Conservation (phyloP, 2,329 filamentous ascomycete genomes). For the Verticillium alfalfae region DNA sequence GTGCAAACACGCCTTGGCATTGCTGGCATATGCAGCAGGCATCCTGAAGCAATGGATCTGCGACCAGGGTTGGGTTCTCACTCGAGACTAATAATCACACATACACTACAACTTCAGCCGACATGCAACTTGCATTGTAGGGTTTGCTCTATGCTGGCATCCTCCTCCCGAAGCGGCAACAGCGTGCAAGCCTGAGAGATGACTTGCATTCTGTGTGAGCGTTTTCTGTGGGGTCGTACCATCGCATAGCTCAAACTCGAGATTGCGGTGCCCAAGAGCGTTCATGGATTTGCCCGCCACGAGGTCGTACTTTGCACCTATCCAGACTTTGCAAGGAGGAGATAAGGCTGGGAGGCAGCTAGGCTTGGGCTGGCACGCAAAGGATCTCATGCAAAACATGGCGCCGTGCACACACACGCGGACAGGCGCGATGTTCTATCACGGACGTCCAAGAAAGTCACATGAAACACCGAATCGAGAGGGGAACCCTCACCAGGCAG, state of each 20-base stretch:
- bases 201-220: not conserved
- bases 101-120: not conserved
- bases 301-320: not conserved
- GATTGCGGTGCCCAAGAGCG: too few species aligned
- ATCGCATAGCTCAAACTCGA: too few species aligned
- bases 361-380: not conserved
- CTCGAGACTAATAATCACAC: not conserved
- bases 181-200: not conserved
- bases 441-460: not conserved
- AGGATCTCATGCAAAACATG: not conserved
- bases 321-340: not conserved
- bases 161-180: not conserved
- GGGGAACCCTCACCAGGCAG: not conserved
- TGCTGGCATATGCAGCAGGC: not conserved
- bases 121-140: not conserved
- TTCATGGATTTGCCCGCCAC: too few species aligned
- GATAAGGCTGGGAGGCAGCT: not conserved
- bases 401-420: not conserved
- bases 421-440: not conserved
- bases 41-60: conserved; percentile 1
- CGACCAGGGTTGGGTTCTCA: not conserved
- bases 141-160: not conserved
- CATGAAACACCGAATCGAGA: not conserved
- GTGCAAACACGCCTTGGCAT: not conserved
- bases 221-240: not conserved